Conservation (phyloP, 257 asterid species). For the Lycium barbarum region DNA sequence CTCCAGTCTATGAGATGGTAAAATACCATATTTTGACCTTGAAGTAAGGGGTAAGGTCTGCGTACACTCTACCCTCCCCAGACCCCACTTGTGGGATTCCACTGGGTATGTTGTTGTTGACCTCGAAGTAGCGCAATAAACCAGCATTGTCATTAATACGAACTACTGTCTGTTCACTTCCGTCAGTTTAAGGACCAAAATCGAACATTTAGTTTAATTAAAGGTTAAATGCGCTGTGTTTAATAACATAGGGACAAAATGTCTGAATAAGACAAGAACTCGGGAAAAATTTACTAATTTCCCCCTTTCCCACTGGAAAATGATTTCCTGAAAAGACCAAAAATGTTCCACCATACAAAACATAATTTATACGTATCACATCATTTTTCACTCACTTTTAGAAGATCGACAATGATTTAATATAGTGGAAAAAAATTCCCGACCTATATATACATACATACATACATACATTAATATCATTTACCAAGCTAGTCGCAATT, state of each 20-base stretch:
- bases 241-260: not conserved
- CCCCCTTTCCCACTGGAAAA: not conserved
- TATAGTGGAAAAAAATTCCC: not conserved
- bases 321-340: not conserved
- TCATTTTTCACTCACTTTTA: slow-evolving; percentile 2
- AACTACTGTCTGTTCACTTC: not conserved
- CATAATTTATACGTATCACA: slow-evolving; percentile 9
- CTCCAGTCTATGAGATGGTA: slow-evolving; percentile 21
- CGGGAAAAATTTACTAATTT: not conserved
- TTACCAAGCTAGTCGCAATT: not conserved
- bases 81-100: no score
- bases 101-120: not conserved
- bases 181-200: not conserved
- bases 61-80: no score
- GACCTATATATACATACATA: not conserved
- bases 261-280: not conserved
- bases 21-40: not conserved
- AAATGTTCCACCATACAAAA: not conserved
- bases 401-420: not conserved
- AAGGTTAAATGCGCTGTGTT: not conserved
- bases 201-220: not conserved
- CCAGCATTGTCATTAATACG: not conserved
- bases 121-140: slow-evolving; percentile 5
- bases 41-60: not conserved
- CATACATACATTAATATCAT: not conserved